Conservation (phyloP, 805 yeast genomes). For the Lipomyces anomalus region DNA sequence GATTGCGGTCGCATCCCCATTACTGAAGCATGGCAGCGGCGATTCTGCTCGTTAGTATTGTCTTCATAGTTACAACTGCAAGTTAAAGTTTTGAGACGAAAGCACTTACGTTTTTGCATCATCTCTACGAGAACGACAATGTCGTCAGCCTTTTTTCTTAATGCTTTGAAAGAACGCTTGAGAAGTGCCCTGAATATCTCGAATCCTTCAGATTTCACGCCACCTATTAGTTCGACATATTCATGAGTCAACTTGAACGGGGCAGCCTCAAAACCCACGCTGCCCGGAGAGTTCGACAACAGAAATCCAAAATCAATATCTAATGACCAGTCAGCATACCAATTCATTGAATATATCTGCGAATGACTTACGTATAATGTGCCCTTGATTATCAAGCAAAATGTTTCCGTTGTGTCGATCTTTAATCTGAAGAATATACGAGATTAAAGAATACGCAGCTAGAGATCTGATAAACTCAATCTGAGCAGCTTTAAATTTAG, state of each 20-base stretch:
- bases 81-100: neutral
- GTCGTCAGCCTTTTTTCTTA: constrained; percentile 69
- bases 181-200: constrained; percentile 55
- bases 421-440: constrained; percentile 86
- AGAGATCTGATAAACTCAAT: constrained; percentile 77
- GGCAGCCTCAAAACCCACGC: constrained; percentile 95
- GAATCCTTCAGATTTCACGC: constrained; percentile 57
- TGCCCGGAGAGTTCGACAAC: constrained; percentile 91
- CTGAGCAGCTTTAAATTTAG: constrained; percentile 66
- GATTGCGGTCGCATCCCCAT: constrained; percentile 76
- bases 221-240: constrained; percentile 84
- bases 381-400: constrained; percentile 93
- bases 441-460: constrained; percentile 90
- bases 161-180: constrained; percentile 65
- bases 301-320: constrained; percentile 95
- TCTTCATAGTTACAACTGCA: too few relatives aligned
- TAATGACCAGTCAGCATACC: neutral
- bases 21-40: constrained; percentile 81
- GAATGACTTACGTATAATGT: constrained; percentile 49
- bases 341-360: neutral
- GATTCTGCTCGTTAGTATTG: too few relatives aligned
- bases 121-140: constrained; percentile 79
- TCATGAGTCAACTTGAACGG: constrained; percentile 91
- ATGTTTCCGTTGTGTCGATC: constrained; percentile 98
- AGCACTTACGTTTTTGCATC: constrained; percentile 61